Conservation (phyloP, 352 stramenopile species). For the Paralagenidium karlingii region DNA sequence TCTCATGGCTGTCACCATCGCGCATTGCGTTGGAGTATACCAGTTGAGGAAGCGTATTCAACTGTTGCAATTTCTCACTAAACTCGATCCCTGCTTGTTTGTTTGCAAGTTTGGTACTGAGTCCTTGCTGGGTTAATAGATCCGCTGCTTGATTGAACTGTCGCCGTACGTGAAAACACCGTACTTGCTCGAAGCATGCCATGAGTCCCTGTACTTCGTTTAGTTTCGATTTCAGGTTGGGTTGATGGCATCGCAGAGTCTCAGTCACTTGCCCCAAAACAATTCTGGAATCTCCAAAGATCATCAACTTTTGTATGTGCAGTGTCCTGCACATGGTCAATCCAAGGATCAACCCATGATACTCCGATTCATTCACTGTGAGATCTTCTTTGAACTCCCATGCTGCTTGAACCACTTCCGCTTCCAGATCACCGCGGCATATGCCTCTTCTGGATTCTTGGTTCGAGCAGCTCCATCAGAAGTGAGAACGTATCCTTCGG, state of each 20-base stretch:
- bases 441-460: slow-evolving; percentile 2
- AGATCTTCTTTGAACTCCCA: neutral
- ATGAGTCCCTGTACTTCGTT: neutral
- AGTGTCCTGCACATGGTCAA: neutral
- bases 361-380: slow-evolving; percentile 4
- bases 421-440: neutral
- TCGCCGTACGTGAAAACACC: slow-evolving; percentile 1
- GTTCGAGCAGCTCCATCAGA: slow-evolving; percentile 4
- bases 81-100: too few relatives aligned
- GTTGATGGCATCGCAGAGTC: slow-evolving; percentile 1
- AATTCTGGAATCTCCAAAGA: slow-evolving; percentile 2
- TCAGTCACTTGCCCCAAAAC: slow-evolving; percentile 2
- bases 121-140: too few relatives aligned
- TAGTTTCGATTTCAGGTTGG: neutral
- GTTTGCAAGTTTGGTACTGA: too few relatives aligned
- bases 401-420: neutral
- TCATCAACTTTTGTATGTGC: neutral
- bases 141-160: slow-evolving; percentile 3
- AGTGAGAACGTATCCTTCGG: neutral
- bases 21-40: too few relatives aligned
- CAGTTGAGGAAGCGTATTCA: too few relatives aligned
- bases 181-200: neutral
- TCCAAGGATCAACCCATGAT: neutral
- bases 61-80: too few relatives aligned
- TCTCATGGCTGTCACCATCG: too few relatives aligned